Conservation (phyloP, 805 yeast genomes). For the Citeromyces matritensis region DNA sequence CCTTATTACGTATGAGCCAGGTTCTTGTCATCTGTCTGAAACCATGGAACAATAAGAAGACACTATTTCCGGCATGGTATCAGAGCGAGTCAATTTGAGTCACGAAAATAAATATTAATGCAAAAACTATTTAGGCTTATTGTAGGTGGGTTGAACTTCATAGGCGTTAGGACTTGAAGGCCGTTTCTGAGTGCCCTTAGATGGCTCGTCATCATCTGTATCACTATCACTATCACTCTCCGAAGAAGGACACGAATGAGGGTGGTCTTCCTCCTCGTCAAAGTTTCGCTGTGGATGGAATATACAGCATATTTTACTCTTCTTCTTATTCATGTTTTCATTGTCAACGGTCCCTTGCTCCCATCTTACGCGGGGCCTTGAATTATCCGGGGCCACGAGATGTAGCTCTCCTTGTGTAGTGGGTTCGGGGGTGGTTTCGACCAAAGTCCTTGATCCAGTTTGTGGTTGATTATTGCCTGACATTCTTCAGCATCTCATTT, state of each 20-base stretch:
- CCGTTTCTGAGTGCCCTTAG: conserved; percentile 4
- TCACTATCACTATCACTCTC: conserved; percentile 14
- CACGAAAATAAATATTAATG: conserved; percentile 1
- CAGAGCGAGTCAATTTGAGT: no score
- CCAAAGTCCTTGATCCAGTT: not conserved
- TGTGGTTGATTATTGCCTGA: not conserved
- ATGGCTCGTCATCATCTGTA: conserved; percentile 11
- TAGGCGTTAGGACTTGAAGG: conserved; percentile 63
- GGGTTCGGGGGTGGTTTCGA: not conserved
- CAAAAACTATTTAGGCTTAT: no score
- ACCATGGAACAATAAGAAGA: no score
- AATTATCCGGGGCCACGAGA: conserved; percentile 1
- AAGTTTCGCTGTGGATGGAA: conserved; percentile 62
- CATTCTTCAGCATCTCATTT: not conserved
- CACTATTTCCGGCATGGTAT: no score
- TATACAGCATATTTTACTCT: conserved; percentile 81
- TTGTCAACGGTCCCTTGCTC: conserved; percentile 78
- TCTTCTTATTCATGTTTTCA: conserved; percentile 78
- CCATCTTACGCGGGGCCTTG: conserved; percentile 59
- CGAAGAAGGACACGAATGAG: conserved; percentile 6
- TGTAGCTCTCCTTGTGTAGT: not conserved
- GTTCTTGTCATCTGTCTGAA: no score
- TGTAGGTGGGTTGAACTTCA: conserved; percentile 68
- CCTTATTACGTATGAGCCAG: no score
- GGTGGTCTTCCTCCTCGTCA: conserved; percentile 28